Conservation (phyloP, 129 eudicot genomes). For the Flaveria ramosissima region DNA sequence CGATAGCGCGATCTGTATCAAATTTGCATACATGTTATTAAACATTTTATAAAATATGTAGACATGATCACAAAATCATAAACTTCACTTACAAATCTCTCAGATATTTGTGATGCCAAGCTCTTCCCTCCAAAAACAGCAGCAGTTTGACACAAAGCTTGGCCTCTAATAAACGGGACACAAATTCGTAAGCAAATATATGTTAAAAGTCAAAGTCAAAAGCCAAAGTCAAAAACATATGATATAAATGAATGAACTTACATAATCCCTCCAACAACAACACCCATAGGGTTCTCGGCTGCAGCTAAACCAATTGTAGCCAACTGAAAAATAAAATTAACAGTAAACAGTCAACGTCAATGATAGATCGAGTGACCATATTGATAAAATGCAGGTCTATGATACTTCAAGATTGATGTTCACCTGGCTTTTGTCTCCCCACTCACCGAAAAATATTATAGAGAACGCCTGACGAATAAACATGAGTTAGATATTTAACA, state of each 20-base stretch:
- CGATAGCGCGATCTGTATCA: slow-evolving; percentile 58
- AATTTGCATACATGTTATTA: not conserved
- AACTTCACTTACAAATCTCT: slow-evolving; percentile 50
- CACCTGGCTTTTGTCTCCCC: slow-evolving; percentile 98
- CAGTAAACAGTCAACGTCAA: slow-evolving; percentile 15
- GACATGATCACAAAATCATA: not conserved
- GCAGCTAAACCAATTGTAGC: slow-evolving; percentile 97
- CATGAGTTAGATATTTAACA: not conserved
- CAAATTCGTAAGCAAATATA: slow-evolving; percentile 4
- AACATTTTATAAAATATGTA: not conserved
- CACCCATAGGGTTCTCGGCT: slow-evolving; percentile 89
- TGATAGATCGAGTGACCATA: not conserved
- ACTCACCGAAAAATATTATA: slow-evolving; percentile 89
- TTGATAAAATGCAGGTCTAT: not conserved
- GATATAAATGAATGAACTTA: slow-evolving; percentile 35
- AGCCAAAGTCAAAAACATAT: not conserved
- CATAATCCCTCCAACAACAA: slow-evolving; percentile 87
- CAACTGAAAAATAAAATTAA: slow-evolving; percentile 48
- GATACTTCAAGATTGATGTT: slow-evolving; percentile 17
- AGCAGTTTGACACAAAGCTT: slow-evolving; percentile 82
- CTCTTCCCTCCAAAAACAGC: slow-evolving; percentile 90
- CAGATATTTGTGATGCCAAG: slow-evolving; percentile 73
- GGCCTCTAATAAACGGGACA: slow-evolving; percentile 61
- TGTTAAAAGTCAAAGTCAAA: not conserved
- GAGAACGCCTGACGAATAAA: slow-evolving; percentile 64